phyloP scores from a whole-genome alignment of 139 green algal species.

The Choricystis sp. region DNA sequence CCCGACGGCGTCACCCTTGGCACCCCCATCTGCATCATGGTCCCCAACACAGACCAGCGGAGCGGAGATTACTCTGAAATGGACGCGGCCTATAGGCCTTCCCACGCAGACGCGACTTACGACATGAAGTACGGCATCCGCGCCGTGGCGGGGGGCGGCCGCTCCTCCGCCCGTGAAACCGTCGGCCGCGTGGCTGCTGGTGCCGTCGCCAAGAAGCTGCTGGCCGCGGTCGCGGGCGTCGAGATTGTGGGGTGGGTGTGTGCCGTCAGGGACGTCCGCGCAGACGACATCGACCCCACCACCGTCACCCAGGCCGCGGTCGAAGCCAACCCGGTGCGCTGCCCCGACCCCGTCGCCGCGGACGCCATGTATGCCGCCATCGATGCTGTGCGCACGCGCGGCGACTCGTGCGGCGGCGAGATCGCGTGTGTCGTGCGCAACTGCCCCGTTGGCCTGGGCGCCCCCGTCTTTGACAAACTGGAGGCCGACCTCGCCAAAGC shows the following conservation, averaged over 20 bases:
- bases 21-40: constrained; percentile 82
- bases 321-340: constrained; percentile 90
- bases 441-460: constrained; percentile 71
- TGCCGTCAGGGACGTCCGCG: constrained; percentile 59
- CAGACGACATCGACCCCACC: constrained; percentile 40
- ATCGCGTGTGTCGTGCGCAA: constrained; percentile 93
- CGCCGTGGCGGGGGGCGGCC: constrained; percentile 84
- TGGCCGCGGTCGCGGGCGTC: constrained; percentile 48
- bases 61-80: constrained; percentile 73
- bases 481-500: constrained; percentile 95
- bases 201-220: constrained; percentile 93
- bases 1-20: constrained; percentile 65
- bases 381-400: constrained; percentile 74
- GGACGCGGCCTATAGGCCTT: constrained; percentile 77
- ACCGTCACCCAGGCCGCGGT: constrained; percentile 74
- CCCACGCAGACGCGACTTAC: constrained; percentile 95
- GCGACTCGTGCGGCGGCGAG: constrained; percentile 89
- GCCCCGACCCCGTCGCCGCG: constrained; percentile 70
- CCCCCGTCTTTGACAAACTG: constrained; percentile 96
- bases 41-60: constrained; percentile 93
- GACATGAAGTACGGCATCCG: constrained; percentile 99
- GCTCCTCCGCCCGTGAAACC: constrained; percentile 86
- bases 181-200: constrained; percentile 94
- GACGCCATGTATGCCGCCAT: constrained; percentile 89
- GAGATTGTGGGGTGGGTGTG: constrained; percentile 89